Evolutionary conservation across 2,329 filamentous ascomycete genomes (phyloP).

Genomic region (Claviceps humidiphila): DNA sequence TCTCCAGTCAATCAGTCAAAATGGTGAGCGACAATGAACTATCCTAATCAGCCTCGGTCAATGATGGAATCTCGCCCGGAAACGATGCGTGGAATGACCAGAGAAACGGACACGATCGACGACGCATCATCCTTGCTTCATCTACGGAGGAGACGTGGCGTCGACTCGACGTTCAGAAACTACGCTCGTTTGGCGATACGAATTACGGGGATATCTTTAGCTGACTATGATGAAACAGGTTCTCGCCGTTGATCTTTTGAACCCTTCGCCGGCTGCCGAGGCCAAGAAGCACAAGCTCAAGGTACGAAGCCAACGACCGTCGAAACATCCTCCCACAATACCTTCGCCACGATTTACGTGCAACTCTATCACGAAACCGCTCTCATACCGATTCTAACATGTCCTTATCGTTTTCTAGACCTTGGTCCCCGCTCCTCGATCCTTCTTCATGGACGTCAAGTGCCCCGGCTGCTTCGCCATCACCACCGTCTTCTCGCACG

Average conservation of each 20-base stretch:
- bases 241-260: constrained; percentile 99
- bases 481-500: constrained; percentile 99
- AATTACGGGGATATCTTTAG: constrained; percentile 12
- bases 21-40: constrained; percentile 45
- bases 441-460: constrained; percentile 99
- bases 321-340: constrained; percentile 5
- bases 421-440: constrained; percentile 90
- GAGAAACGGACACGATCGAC: constrained; percentile 2
- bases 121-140: constrained; percentile 9
- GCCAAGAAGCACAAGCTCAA: constrained; percentile 99
- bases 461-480: constrained; percentile 99
- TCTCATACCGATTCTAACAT: neutral
- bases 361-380: neutral
- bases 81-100: constrained; percentile 5
- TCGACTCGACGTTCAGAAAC: constrained; percentile 5
- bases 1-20: constrained; percentile 44
- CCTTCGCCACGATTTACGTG: constrained; percentile 5
- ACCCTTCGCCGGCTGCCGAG: constrained; percentile 95
- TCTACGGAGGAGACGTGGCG: constrained; percentile 7
- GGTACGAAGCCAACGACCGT: constrained; percentile 41
- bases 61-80: constrained; percentile 10
- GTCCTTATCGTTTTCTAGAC: constrained; percentile 40
- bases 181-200: neutral
- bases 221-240: constrained; percentile 54
- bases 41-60: constrained; percentile 6